Percentiles rank a stretch among this genome's conserved stretches.
phyloP scores from a whole-genome alignment of 345 rosid genomes.

The Salix udensis region DNA sequence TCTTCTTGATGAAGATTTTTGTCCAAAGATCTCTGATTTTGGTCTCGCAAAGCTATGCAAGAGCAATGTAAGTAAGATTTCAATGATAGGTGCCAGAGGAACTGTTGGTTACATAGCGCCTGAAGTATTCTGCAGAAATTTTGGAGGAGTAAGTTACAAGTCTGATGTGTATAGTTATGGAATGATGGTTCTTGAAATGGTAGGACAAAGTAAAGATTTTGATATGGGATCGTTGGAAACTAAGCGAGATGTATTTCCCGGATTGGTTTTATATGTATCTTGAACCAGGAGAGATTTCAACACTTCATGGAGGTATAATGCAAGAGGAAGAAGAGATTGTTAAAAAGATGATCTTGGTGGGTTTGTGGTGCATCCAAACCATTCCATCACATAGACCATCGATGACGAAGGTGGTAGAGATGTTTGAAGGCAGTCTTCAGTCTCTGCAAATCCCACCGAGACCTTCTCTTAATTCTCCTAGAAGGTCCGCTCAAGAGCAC shows the following conservation, averaged over 20 bases:
- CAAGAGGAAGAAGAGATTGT: slow-evolving; percentile 14
- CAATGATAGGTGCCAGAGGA: background rate
- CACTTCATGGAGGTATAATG: background rate
- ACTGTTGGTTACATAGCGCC: background rate
- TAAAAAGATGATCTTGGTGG: slow-evolving; percentile 31
- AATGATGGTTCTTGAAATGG: slow-evolving; percentile 33
- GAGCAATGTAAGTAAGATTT: slow-evolving; percentile 1
- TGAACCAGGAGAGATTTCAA: background rate
- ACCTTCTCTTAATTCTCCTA: background rate
- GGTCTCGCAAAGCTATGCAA: slow-evolving; percentile 11
- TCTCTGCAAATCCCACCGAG: slow-evolving; percentile 22
- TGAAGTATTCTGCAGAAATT: slow-evolving; percentile 8
- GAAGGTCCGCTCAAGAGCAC: background rate
- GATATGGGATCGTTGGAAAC: too few relatives aligned
- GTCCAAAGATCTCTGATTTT: slow-evolving; percentile 10
- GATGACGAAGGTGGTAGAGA: slow-evolving; percentile 22
- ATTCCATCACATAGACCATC: slow-evolving; percentile 45
- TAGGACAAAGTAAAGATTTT: background rate
- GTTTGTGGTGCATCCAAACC: slow-evolving; percentile 48
- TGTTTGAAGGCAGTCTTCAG: slow-evolving; percentile 17
- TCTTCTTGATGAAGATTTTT: background rate
- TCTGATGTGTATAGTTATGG: slow-evolving; percentile 33
- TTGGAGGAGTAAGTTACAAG: slow-evolving; percentile 12
- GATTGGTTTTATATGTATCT: slow-evolving; percentile 13
- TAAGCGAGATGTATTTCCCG: slow-evolving; percentile 15